phyloP scores from a whole-genome alignment of 208 protist species.

The Leptomonas pyrrhocoris region DNA sequence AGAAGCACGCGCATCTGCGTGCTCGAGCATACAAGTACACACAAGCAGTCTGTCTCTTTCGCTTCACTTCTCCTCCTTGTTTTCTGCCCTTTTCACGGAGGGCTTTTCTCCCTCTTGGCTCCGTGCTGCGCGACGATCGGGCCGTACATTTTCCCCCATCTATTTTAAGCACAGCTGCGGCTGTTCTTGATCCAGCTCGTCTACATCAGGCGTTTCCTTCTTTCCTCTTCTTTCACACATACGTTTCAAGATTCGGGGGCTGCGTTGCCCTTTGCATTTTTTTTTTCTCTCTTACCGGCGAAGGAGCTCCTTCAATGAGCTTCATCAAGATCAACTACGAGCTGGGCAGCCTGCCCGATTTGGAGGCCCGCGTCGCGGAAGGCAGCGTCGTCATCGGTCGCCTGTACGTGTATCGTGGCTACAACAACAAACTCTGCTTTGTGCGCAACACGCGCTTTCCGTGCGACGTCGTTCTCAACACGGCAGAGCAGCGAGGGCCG shows the following conservation, averaged over 20 bases:
- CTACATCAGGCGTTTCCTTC: conserved; percentile 1
- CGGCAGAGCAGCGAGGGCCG: conserved; percentile 26
- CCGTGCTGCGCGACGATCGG: no score
- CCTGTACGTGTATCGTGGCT: conserved; percentile 45
- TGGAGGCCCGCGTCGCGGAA: conserved; percentile 49
- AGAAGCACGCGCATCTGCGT: neutral
- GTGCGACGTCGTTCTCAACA: conserved; percentile 58
- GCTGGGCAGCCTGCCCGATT: conserved; percentile 35
- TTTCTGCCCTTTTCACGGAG: no score
- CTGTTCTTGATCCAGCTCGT: no score
- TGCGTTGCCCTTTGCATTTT: neutral
- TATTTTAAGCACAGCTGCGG: no score
- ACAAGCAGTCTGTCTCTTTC: neutral
- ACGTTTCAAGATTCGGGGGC: no score
- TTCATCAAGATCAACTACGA: conserved; percentile 33
- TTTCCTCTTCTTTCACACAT: no score
- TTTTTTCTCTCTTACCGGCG: neutral
- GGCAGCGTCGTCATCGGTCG: conserved; percentile 70
- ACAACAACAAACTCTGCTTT: conserved; percentile 53
- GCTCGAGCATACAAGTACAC: neutral
- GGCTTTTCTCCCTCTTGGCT: no score
- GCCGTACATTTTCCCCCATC: no score
- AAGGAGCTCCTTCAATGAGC: neutral
- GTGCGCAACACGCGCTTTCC: conserved; percentile 48
- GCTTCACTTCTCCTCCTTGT: no score